These are phyloP conservation scores for Mimosa pudica DNA, from an alignment of 306 rosid genomes.

Conservation along the genomic window DNA sequence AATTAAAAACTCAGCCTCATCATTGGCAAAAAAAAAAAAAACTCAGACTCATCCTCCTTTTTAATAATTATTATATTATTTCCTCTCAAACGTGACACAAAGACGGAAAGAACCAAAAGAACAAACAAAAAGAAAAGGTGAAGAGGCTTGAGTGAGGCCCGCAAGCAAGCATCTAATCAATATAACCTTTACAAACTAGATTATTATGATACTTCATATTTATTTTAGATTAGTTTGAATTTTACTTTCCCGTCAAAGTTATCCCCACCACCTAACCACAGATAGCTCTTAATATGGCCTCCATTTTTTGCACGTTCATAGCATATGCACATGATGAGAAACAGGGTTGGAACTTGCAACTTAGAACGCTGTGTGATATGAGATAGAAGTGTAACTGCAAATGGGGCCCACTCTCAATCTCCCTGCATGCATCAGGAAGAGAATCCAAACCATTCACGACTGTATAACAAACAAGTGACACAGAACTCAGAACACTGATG, in stretches of 20 bases:
- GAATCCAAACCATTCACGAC: background rate
- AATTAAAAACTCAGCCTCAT: background rate
- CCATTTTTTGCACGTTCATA: background rate
- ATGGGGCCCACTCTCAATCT: background rate
- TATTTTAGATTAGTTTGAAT: background rate
- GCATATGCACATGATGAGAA: background rate
- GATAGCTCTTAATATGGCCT: background rate
- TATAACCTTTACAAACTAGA: no score
- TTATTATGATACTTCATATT: background rate
- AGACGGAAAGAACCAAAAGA: background rate
- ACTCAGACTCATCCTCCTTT: background rate
- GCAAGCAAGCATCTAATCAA: background rate
- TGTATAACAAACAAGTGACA: background rate
- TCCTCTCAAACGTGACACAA: background rate
- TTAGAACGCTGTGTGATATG: background rate
- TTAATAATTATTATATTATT: background rate
- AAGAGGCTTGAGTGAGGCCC: background rate
- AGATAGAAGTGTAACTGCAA: background rate
- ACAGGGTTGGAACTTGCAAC: no score
- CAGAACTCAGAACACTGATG: background rate
- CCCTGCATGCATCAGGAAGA: background rate
- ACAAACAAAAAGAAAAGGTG: background rate
- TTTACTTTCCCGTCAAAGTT: background rate
- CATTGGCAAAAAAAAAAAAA: background rate
- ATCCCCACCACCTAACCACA: background rate